These are phyloP conservation scores for Paecilomyces dactylethromorphus DNA, from an alignment of 2,329 filamentous ascomycete species.

Conservation along the genomic window DNA sequence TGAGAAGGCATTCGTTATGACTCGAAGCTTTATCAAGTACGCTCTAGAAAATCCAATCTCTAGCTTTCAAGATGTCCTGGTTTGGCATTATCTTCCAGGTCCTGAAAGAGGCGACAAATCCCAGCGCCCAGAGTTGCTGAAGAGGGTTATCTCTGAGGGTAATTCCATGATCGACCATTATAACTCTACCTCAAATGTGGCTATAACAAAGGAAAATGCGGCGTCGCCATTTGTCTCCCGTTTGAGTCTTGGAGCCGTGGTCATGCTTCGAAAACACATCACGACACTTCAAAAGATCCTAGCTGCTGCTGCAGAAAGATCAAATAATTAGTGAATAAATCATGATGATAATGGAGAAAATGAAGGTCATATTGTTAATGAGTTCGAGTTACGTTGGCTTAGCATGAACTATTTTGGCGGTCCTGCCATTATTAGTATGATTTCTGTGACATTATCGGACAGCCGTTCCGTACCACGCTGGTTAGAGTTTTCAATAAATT, in stretches of 20 bases:
- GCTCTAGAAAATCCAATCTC: constrained; percentile 35
- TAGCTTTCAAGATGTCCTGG: constrained; percentile 47
- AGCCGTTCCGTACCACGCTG: neutral
- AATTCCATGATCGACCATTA: constrained; percentile 20
- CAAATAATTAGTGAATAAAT: neutral
- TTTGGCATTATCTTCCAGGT: constrained; percentile 43
- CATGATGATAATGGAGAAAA: neutral
- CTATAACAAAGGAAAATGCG: constrained; percentile 9
- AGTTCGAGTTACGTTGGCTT: neutral
- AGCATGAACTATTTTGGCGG: neutral
- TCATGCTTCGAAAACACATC: constrained; percentile 24
- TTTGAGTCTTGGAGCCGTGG: constrained; percentile 25
- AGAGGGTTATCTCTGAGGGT: constrained; percentile 18
- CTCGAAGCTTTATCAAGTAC: constrained; percentile 45
- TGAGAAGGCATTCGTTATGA: constrained; percentile 49
- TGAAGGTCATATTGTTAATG: neutral
- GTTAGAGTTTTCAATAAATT: neutral
- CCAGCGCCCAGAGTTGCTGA: constrained; percentile 15
- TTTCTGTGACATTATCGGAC: neutral
- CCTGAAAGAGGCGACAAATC: neutral
- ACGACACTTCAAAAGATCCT: constrained; percentile 18
- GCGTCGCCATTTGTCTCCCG: constrained; percentile 23
- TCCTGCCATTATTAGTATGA: neutral
- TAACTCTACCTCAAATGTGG: constrained; percentile 13
- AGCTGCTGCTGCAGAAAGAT: neutral